Conservation (phyloP, 441 rosid species). For the Daphne laureola region DNA sequence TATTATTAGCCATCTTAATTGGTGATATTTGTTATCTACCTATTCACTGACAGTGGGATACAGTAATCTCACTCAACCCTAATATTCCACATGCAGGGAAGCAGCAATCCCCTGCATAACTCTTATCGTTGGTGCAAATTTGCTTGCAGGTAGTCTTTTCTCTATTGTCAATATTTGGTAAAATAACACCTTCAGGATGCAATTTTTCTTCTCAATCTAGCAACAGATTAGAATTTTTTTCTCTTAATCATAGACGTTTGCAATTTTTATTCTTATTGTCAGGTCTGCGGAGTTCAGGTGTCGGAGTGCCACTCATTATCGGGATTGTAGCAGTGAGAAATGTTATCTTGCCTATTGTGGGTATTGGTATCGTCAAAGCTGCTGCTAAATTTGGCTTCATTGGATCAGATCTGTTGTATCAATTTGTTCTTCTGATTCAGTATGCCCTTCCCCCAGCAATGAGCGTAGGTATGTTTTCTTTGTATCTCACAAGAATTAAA, state of each 20-base stretch:
- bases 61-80: too few relatives aligned
- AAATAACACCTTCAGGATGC: not conserved
- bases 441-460: slow-evolving; percentile 76
- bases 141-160: slow-evolving; percentile 43
- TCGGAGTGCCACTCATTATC: slow-evolving; percentile 30
- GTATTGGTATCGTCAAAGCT: slow-evolving; percentile 46
- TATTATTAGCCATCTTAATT: too few relatives aligned
- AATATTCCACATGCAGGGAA: slow-evolving; percentile 32
- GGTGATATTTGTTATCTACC: too few relatives aligned
- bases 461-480: slow-evolving; percentile 32
- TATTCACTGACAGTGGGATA: too few relatives aligned
- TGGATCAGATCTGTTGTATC: slow-evolving; percentile 48
- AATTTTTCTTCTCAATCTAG: slow-evolving; percentile 1
- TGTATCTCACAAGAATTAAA: not conserved
- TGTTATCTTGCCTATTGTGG: slow-evolving; percentile 47
- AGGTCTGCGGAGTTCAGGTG: slow-evolving; percentile 46
- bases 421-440: slow-evolving; percentile 58
- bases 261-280: not conserved
- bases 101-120: slow-evolving; percentile 69
- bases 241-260: too few relatives aligned
- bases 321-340: slow-evolving; percentile 52
- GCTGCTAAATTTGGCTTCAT: slow-evolving; percentile 39
- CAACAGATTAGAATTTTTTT: not conserved
- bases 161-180: not conserved
- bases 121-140: slow-evolving; percentile 70